phyloP scores from a whole-genome alignment of 2,329 filamentous ascomycete species.

The Emergomyces orientalis region DNA sequence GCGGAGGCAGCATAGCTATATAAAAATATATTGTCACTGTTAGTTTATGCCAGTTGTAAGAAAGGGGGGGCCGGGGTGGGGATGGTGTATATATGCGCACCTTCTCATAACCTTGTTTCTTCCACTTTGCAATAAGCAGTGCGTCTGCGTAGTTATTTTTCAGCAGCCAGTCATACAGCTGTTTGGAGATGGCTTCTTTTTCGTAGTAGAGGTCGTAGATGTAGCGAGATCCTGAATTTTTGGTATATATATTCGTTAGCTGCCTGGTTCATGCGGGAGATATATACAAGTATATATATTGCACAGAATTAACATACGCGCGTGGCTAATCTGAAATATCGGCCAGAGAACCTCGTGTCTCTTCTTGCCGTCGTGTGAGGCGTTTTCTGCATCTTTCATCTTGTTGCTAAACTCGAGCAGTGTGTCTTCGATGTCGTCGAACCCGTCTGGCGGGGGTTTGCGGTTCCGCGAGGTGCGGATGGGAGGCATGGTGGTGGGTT shows the following conservation, averaged over 20 bases:
- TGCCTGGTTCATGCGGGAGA: background rate
- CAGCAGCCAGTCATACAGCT: constrained; percentile 88
- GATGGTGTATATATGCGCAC: constrained; percentile 39
- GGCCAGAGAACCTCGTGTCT: constrained; percentile 94
- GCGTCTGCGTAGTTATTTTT: constrained; percentile 96
- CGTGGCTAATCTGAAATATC: constrained; percentile 93
- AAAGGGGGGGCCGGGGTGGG: background rate
- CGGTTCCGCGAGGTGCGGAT: constrained; percentile 51
- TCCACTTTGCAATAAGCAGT: constrained; percentile 98
- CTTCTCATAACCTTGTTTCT: constrained; percentile 99
- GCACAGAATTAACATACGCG: constrained; percentile 49
- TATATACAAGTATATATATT: background rate
- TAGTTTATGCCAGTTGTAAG: background rate
- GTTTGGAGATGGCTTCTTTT: constrained; percentile 87
- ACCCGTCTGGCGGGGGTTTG: constrained; percentile 57
- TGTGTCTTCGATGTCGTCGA: constrained; percentile 60
- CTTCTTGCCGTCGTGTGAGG: constrained; percentile 66
- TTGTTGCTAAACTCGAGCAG: constrained; percentile 58
- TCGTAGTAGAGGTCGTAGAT: constrained; percentile 98
- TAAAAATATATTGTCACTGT: constrained; percentile 3
- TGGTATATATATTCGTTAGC: background rate
- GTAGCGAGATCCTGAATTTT: constrained; percentile 57
- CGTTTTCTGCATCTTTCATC: constrained; percentile 77
- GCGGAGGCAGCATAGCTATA: constrained; percentile 77
- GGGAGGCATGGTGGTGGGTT: constrained; percentile 46